phyloP scores from a whole-genome alignment of 805 yeast genomes.

The Candida chilensis region DNA sequence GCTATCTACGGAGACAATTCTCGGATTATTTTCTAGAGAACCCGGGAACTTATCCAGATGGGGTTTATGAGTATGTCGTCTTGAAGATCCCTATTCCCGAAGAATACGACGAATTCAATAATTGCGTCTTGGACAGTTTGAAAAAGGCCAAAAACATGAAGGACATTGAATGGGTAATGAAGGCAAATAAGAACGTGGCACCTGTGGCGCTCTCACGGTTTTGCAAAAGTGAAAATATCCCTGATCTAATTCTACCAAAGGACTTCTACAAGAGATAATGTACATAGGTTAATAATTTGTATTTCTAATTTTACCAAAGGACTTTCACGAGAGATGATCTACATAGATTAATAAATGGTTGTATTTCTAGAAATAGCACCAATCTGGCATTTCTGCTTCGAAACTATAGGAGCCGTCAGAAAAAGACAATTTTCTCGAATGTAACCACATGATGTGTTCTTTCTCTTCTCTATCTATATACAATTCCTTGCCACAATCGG shows the following conservation, averaged over 20 bases:
- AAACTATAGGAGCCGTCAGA: background rate
- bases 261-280: too few species aligned
- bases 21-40: background rate
- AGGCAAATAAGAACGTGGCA: background rate
- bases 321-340: background rate
- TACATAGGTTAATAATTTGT: too few species aligned
- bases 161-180: background rate
- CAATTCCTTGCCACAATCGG: background rate
- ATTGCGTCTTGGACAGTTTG: background rate
- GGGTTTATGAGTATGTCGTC: background rate
- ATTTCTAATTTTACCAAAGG: too few species aligned
- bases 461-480: background rate
- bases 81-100: background rate
- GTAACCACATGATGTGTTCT: background rate
- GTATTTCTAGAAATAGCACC: slow-evolving; percentile 1
- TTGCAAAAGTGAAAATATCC: background rate
- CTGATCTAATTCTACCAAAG: background rate
- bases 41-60: background rate
- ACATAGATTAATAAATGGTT: background rate
- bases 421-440: background rate
- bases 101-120: background rate
- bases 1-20: background rate
- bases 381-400: background rate
- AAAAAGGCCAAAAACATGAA: background rate
- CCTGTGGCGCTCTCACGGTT: background rate